phyloP scores from a whole-genome alignment of 306 rosid genomes.

The Acacia acuminata region DNA sequence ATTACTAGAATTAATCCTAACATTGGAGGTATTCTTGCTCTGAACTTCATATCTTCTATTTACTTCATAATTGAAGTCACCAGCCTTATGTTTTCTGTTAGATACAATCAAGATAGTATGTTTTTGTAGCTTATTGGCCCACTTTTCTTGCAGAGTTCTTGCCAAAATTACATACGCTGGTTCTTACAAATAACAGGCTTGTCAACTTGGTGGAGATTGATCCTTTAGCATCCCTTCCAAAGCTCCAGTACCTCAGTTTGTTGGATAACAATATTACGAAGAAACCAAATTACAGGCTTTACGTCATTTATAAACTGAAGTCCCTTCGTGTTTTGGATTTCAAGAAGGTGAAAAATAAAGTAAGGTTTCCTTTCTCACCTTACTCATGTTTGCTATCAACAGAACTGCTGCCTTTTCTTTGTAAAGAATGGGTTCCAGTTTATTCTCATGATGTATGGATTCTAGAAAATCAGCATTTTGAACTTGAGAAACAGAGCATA shows the following conservation, averaged over 20 bases:
- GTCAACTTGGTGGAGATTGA: constrained; percentile 91
- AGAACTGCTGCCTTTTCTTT: constrained; percentile 7
- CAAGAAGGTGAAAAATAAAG: constrained; percentile 82
- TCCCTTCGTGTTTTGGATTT: constrained; percentile 86
- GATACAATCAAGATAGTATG: neutral
- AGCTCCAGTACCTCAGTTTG: constrained; percentile 81
- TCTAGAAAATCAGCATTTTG: constrained; percentile 15
- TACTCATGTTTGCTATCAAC: neutral
- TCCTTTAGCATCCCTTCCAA: constrained; percentile 75
- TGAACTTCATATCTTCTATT: constrained; percentile 5
- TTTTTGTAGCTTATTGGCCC: constrained; percentile 17
- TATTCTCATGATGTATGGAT: neutral
- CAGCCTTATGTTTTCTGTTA: neutral
- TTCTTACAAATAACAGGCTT: constrained; percentile 93
- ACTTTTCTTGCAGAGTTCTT: constrained; percentile 67
- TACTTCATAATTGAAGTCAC: neutral
- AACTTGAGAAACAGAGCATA: neutral
- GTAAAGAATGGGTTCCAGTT: constrained; percentile 3
- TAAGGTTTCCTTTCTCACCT: constrained; percentile 23
- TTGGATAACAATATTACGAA: constrained; percentile 88
- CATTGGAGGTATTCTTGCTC: constrained; percentile 66
- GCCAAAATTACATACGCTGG: constrained; percentile 82
- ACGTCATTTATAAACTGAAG: constrained; percentile 74
- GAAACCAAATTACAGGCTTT: constrained; percentile 83
- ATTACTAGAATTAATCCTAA: constrained; percentile 86